These are phyloP conservation scores for Pyrus hybrid DNA, from an alignment of 331 rosid species.

Conservation along the genomic window DNA sequence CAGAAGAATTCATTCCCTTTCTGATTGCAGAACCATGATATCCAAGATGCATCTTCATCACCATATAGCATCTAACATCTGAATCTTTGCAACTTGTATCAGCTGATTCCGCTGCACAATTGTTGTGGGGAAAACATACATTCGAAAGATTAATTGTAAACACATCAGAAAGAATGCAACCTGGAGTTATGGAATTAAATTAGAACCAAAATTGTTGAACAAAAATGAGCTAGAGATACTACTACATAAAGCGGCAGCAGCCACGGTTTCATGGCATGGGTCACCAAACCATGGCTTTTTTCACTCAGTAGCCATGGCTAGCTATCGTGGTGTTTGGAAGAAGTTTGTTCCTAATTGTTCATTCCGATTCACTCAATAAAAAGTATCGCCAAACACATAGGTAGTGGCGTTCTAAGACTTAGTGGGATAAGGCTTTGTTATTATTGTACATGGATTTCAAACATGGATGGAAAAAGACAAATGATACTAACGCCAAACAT, in stretches of 20 bases:
- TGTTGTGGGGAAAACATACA: background rate
- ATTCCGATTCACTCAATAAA: background rate
- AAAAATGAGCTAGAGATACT: background rate
- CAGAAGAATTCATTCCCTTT: conserved; percentile 1
- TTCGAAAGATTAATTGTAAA: background rate
- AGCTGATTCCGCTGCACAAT: conserved; percentile 9
- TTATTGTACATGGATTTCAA: no score
- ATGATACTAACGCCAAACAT: no score
- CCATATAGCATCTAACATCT: background rate
- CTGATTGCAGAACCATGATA: conserved; percentile 23
- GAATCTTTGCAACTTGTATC: conserved; percentile 11
- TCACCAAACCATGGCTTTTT: background rate
- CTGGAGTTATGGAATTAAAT: background rate
- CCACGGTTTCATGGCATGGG: background rate
- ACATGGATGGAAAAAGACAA: background rate
- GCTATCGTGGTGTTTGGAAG: background rate
- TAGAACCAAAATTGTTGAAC: background rate
- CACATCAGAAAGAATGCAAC: background rate
- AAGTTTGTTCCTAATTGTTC: background rate
- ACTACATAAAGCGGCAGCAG: background rate
- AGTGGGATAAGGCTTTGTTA: no score
- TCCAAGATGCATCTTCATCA: conserved; percentile 13
- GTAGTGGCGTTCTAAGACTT: no score
- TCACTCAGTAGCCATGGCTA: background rate
- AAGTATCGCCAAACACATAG: background rate